These are phyloP conservation scores for Malus hybrid DNA, from an alignment of 331 rosid species.

Conservation along the genomic window DNA sequence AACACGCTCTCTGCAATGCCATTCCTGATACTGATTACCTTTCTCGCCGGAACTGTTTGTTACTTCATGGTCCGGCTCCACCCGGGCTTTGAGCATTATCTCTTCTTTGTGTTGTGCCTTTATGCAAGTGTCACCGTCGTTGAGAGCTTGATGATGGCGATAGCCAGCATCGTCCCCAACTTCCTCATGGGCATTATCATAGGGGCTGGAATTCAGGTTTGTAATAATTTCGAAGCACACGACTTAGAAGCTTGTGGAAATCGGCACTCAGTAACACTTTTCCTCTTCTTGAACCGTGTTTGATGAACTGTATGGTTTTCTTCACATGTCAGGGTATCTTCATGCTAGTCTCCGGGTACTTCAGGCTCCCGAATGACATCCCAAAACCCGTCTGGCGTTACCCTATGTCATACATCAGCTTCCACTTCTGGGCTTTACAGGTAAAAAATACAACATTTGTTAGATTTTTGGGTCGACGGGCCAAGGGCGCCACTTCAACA, in stretches of 20 bases:
- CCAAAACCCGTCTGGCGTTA: constrained; percentile 98
- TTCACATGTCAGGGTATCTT: constrained; percentile 74
- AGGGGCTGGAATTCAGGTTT: constrained; percentile 97
- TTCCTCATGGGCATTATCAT: constrained; percentile 98
- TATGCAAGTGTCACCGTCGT: constrained; percentile 97
- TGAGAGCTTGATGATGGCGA: constrained; percentile 99
- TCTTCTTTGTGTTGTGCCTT: constrained; percentile 88
- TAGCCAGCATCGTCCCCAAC: constrained; percentile 91
- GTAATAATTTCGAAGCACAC: background rate
- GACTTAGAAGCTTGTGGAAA: background rate
- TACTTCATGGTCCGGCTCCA: constrained; percentile 96
- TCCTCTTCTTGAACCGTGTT: background rate
- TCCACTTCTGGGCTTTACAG: constrained; percentile 99
- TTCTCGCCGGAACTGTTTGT: constrained; percentile 88
- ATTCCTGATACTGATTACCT: constrained; percentile 72
- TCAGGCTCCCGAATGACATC: constrained; percentile 95
- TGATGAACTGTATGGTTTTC: constrained; percentile 1
- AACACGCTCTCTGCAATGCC: constrained; percentile 93
- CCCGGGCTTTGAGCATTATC: constrained; percentile 80
- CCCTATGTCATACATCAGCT: constrained; percentile 97
- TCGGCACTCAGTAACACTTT: background rate
- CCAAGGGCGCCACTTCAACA: too few relatives aligned
- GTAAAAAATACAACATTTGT: constrained; percentile 19
- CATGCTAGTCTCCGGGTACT: constrained; percentile 97
- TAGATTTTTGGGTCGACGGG: too few relatives aligned